These are phyloP conservation scores for Juglanconis sp. DNA, from an alignment of 2,329 filamentous ascomycete genomes.

Conservation along the genomic window DNA sequence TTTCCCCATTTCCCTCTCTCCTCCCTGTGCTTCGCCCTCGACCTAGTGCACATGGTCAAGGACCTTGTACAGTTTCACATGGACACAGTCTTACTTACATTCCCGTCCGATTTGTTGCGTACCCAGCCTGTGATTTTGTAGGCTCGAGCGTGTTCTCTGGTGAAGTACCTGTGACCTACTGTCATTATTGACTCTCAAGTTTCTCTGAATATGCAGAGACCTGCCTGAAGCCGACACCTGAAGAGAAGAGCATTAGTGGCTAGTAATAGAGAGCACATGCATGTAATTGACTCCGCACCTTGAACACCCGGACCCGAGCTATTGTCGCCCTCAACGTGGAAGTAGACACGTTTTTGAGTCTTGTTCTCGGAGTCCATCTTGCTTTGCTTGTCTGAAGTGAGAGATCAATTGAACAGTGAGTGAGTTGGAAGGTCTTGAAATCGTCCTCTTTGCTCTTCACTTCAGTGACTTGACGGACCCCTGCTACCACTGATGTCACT, in stretches of 20 bases:
- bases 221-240: constrained; percentile 57
- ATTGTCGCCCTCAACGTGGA: constrained; percentile 52
- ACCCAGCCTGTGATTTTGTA: constrained; percentile 59
- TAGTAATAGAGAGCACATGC: neutral
- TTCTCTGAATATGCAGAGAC: neutral
- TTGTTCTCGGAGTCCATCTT: neutral
- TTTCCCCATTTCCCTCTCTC: constrained; percentile 58
- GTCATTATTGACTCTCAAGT: neutral
- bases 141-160: constrained; percentile 48
- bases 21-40: constrained; percentile 83
- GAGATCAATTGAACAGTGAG: neutral
- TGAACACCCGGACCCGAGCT: constrained; percentile 46
- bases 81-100: constrained; percentile 35
- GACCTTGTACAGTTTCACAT: neutral
- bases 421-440: neutral
- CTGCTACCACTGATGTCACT: constrained; percentile 2
- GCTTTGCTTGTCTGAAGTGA: neutral
- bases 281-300: constrained; percentile 43
- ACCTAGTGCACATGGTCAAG: constrained; percentile 55
- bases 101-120: constrained; percentile 54
- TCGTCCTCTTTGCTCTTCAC: neutral
- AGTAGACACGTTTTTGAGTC: constrained; percentile 48
- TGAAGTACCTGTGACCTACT: constrained; percentile 42
- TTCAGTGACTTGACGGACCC: neutral
- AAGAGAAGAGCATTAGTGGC: constrained; percentile 16